Evolutionary conservation across 148 eudicot genomes (phyloP), one percentile per base, ranked within the genome.

Genomic region (Linanthus parryae): DNA sequence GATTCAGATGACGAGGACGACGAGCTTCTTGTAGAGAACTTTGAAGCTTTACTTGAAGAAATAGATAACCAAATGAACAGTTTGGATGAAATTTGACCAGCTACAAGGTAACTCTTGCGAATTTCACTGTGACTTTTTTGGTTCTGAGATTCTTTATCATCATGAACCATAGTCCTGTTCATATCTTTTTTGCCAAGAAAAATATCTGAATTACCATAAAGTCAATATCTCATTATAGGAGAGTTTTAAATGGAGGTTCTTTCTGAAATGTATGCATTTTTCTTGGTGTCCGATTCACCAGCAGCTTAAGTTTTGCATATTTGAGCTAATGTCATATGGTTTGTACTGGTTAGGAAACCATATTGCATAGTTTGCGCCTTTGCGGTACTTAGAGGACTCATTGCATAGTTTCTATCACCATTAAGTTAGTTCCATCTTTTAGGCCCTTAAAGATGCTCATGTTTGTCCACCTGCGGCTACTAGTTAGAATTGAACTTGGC

Each of bases 211-310:
- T n/a, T n/a, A n/a, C n/a, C n/a, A n/a, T n/a, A n/a, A n/a, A 52
- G 57, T 52, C 57, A 52, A 21, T 34, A 19, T 36, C 24, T 13
- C 20, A 52, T 8, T 50, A 50, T 50, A 12, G 6, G 7, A n/a
- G 9, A 36, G 7, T 52, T 51, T 6, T 30, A 29, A 33, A 33
- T 51, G 55, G 55, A 20, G 40, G 28, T 34, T 10, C 55, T 51
- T 50, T 33, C 21, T 24, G 21, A 24, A 36, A 52, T n/a, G 43
- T 23, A 36, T 19, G 36, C 44, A 27, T 51, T 51, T 30, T 33
- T 19, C 22, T 33, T 31, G 27, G 62, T 17, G 34, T 56, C 48
- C 44, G 27, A 15, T 48, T 48, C n/a, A 13, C 62, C 68, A 48
- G 42, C 61, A 56, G 20, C 26, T 20, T 42, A 4, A 24, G 3